phyloP scores from a whole-genome alignment of 108 stramenopile species.

The Cyclotella atomus region DNA sequence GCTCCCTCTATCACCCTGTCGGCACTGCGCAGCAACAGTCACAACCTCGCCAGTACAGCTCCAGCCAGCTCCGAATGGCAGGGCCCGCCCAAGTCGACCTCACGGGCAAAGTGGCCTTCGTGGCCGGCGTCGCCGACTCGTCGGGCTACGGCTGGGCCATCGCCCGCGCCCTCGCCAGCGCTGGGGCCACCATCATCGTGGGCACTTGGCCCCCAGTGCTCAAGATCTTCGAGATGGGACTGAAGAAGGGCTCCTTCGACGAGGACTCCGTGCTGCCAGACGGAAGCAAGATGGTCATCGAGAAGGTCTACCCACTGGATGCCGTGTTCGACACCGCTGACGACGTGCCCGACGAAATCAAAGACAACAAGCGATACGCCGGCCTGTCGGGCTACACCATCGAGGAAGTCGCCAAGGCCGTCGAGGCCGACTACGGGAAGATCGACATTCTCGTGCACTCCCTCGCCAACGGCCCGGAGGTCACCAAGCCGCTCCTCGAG shows the following conservation, averaged over 20 bases:
- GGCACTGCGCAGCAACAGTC: conserved; percentile 40
- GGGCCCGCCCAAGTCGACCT: conserved; percentile 67
- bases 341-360: conserved; percentile 95
- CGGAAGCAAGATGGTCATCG: conserved; percentile 93
- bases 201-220: conserved; percentile 99
- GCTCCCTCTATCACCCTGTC: conserved; percentile 9
- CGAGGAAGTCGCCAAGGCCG: conserved; percentile 90
- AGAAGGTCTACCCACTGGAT: conserved; percentile 97
- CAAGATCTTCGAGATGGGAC: conserved; percentile 91
- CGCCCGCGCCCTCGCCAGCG: conserved; percentile 92
- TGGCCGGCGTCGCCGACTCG: conserved; percentile 97
- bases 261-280: conserved; percentile 84
- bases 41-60: conserved; percentile 48
- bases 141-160: conserved; percentile 99
- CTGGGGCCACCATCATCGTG: conserved; percentile 95
- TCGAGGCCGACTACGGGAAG: conserved; percentile 96
- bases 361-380: conserved; percentile 94
- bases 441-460: conserved; percentile 98
- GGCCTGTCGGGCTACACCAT: conserved; percentile 96
- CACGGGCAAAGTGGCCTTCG: conserved; percentile 94
- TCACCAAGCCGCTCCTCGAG: conserved; percentile 97
- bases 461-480: conserved; percentile 98
- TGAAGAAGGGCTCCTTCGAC: conserved; percentile 90
- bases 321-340: conserved; percentile 95
- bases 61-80: conserved; percentile 61